phyloP scores from a whole-genome alignment of 495 filamentous ascomycete species.

The Tuber melanosporum region DNA sequence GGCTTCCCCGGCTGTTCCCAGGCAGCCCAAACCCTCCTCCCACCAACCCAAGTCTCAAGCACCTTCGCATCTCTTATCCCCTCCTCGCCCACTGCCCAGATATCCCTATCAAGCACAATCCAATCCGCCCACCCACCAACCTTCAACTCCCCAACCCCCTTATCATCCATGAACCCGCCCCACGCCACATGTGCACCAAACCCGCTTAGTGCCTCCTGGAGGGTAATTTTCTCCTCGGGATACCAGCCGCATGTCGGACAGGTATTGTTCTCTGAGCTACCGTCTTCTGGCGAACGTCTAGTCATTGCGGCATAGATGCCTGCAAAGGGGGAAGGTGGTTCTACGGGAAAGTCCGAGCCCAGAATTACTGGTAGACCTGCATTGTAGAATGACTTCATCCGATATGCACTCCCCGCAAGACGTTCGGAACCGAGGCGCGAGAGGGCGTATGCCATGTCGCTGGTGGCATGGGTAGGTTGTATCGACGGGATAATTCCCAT shows the following conservation, averaged over 20 bases:
- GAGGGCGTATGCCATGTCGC: constrained; percentile 57
- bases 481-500: constrained; percentile 59
- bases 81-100: constrained; percentile 42
- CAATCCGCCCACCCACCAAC: constrained; percentile 56
- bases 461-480: constrained; percentile 62
- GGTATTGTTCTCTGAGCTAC: constrained; percentile 17
- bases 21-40: constrained; percentile 42
- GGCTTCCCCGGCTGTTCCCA: background rate
- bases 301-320: constrained; percentile 59
- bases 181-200: constrained; percentile 53
- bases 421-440: constrained; percentile 51
- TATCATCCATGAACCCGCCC: constrained; percentile 46
- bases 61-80: constrained; percentile 49
- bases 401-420: constrained; percentile 50
- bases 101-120: constrained; percentile 53
- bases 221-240: constrained; percentile 49
- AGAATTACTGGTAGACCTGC: constrained; percentile 46
- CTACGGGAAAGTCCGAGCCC: constrained; percentile 61
- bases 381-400: constrained; percentile 52
- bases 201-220: constrained; percentile 52
- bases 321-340: constrained; percentile 53
- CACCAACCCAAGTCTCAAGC: constrained; percentile 59
- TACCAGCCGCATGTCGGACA: constrained; percentile 47
- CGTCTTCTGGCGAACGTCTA: constrained; percentile 48
- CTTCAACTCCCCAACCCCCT: constrained; percentile 50